Evolutionary conservation across 129 eudicot species (phyloP).

Genomic region (Mikania micrantha): DNA sequence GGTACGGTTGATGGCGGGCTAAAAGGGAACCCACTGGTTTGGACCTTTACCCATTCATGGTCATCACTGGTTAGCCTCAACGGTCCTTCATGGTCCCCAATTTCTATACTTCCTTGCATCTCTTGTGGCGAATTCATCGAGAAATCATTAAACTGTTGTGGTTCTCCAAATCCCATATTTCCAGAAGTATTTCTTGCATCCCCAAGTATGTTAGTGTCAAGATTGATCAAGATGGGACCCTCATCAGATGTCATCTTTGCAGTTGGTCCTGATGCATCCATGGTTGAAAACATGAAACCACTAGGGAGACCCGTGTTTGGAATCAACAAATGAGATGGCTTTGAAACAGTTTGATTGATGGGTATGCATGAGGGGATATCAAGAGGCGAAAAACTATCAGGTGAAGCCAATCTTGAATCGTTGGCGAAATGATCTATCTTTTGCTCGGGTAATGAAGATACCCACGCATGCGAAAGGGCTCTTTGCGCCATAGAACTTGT

Average conservation of each 20-base stretch:
- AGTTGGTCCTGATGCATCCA: conserved; percentile 29
- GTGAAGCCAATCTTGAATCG: conserved; percentile 24
- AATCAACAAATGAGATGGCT: conserved; percentile 15
- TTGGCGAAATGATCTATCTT: conserved; percentile 14
- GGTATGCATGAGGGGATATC: conserved; percentile 40
- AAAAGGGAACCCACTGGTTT: conserved; percentile 55
- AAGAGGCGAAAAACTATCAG: conserved; percentile 38
- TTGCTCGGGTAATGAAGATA: conserved; percentile 43
- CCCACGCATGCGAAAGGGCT: conserved; percentile 78
- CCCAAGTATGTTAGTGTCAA: conserved; percentile 26
- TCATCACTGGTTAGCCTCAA: conserved; percentile 20
- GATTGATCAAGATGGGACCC: conserved; percentile 30
- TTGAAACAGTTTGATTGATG: conserved; percentile 25
- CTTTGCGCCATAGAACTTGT: conserved; percentile 71
- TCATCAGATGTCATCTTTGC: conserved; percentile 32
- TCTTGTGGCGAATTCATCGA: conserved; percentile 37
- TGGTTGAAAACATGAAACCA: conserved; percentile 46
- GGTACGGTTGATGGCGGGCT: conserved; percentile 33
- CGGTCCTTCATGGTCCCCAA: conserved; percentile 19
- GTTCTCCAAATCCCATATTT: conserved; percentile 29
- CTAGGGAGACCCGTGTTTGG: conserved; percentile 29
- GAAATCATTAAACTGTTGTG: conserved; percentile 39
- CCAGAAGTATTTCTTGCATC: conserved; percentile 20
- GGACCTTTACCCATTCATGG: conserved; percentile 33
- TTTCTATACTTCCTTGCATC: conserved; percentile 32